phyloP scores from a whole-genome alignment of 495 filamentous ascomycete species.

The Evansstolkia leycettana region DNA sequence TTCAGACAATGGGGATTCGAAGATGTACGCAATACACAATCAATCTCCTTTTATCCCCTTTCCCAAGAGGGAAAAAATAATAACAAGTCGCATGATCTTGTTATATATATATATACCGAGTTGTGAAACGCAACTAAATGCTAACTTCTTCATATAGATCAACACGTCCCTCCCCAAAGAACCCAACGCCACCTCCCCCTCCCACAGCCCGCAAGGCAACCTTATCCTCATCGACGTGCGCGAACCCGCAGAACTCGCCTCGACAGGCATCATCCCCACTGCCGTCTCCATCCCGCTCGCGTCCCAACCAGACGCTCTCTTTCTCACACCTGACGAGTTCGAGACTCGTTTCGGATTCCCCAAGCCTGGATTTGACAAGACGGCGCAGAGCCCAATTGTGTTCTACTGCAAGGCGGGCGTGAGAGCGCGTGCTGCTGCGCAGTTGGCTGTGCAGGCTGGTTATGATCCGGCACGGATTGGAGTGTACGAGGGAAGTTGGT shows the following conservation, averaged over 20 bases:
- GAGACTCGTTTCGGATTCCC: constrained; percentile 35
- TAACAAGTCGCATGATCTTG: no score
- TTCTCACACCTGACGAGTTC: constrained; percentile 65
- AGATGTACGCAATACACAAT: constrained; percentile 20
- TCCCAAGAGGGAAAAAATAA: constrained; percentile 1
- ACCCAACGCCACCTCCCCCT: constrained; percentile 3
- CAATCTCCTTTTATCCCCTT: background rate
- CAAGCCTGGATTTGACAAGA: constrained; percentile 20
- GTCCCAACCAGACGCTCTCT: constrained; percentile 64
- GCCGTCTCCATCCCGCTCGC: constrained; percentile 70
- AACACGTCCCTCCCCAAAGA: constrained; percentile 21
- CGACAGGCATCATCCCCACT: constrained; percentile 64
- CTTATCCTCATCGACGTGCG: constrained; percentile 57
- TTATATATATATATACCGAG: no score
- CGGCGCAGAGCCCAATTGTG: constrained; percentile 41
- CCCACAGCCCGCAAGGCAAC: constrained; percentile 14
- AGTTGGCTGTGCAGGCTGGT: constrained; percentile 63
- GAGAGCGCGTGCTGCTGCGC: constrained; percentile 66
- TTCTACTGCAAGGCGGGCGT: constrained; percentile 94
- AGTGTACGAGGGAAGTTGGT: constrained; percentile 83
- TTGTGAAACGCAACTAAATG: background rate
- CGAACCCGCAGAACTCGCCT: constrained; percentile 63
- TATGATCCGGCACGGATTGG: constrained; percentile 57
- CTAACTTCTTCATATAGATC: constrained; percentile 17
- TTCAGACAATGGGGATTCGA: constrained; percentile 30